Evolutionary conservation across 1,284 basidiomycete genomes (phyloP).

Genomic region (Singerocomus inundabilis): DNA sequence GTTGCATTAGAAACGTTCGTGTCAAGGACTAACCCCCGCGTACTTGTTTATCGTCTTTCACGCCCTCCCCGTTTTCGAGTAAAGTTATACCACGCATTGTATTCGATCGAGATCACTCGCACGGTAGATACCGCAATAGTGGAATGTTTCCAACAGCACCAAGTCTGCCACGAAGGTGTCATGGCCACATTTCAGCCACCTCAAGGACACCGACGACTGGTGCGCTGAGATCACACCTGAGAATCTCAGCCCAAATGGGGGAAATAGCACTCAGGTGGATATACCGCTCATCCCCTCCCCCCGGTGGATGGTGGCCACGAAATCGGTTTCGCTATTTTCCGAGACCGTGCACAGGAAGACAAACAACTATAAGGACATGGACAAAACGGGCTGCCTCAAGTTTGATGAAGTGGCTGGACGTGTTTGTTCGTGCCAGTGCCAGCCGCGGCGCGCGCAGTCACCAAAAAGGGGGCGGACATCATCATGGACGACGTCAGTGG

Average conservation of each 20-base stretch:
- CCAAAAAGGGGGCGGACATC: no score
- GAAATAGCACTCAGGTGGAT: no score
- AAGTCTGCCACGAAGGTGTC: background rate
- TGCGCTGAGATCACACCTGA: no score
- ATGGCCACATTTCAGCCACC: background rate
- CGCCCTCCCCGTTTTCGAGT: background rate
- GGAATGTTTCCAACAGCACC: background rate
- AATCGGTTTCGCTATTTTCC: background rate
- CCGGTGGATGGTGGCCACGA: background rate
- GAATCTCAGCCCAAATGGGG: no score
- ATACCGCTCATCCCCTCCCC: no score
- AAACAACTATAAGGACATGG: constrained; percentile 5
- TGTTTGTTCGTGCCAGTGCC: constrained; percentile 19
- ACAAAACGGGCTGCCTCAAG: background rate
- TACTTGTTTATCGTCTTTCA: background rate
- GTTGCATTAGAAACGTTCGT: constrained; percentile 5
- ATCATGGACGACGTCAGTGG: no score
- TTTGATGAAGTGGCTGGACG: background rate
- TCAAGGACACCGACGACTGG: background rate
- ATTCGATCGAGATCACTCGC: constrained; percentile 5
- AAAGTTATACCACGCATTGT: background rate
- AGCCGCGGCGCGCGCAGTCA: background rate
- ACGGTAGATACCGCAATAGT: background rate
- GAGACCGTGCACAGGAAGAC: background rate
- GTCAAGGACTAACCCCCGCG: constrained; percentile 6